Evolutionary conservation across 1,284 basidiomycete species (phyloP), one percentile per base, ranked within the genome.

Genomic region (Cyathus olla): DNA sequence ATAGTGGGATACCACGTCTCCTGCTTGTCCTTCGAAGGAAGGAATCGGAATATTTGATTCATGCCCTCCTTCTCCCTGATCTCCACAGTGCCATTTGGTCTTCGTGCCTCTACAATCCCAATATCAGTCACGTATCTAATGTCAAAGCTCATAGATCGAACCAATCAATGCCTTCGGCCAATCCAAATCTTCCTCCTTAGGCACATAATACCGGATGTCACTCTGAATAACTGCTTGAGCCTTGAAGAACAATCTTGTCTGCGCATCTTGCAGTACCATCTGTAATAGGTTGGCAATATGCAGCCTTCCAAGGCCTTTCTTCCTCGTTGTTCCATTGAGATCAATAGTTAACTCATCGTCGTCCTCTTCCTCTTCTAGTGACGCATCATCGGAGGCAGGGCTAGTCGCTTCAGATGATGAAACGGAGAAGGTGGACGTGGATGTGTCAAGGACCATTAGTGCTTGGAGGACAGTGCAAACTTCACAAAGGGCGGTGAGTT

Each of bases 391-490:
- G 3, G 81, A 82, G 15, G 80, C 76, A 0, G 56, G 66, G 21
- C 63, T 76, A 73, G 22, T 76, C 76, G 21, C 31, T 24, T 15
- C 15, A 10, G 17, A 8, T 13, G 56, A 57, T 15, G 78, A 72
- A 13, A 78, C 71, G 1, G 76, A 79, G 13, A 35, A 35, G 6
- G 31, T 35, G 31, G 31, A 35, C 8, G 31, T 35, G 13, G 31
- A 35, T 35, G 31, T 81, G 70, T 97, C 95, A 37, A 96, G 88
- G 2, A 97, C 93, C 94, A 98, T 97, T 46, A 98, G 83, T 0
- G 95, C 96, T 75, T 96, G 94, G 2, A 98, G 83, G 22, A 98
- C 95, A 0, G 95, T 97, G 81, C 96, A 98, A 29, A 98, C 93
- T 76, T 96, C 94, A 71, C 95, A 96, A 2, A 98, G 88, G 0